Base-by-base conservation (phyloP, 2,329 filamentous ascomycete species). In the Elsinoe ampelina region DNA sequence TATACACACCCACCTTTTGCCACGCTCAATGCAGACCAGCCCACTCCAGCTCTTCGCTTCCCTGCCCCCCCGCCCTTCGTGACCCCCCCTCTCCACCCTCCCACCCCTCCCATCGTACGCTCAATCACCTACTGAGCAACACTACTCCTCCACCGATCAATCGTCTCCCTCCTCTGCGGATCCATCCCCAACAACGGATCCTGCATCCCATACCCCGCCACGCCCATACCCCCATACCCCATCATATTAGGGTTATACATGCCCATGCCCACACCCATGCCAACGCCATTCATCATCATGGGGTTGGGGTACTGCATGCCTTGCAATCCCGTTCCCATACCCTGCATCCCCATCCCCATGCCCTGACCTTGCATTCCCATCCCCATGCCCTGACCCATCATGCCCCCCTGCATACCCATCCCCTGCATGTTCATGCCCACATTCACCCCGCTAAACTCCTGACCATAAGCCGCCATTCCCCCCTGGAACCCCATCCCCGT, bases 101-200 rank as follows among this genome's bases (percentile, higher is more conserved):
- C 45, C 45, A 32, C 12, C 22, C 45, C 20, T 35, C 19, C 7
- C 11, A 12, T 22, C 22, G 22, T 22, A 22, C 22, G 13, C 35
- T 32, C 11, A 19, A 36, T 43, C 58, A 61, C 22, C 22, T 22
- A 22, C 54, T 61, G 63, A 59, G 62, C 63, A 56, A 75, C 66
- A 48, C 70, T 67, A 63, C 78, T 73, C 64, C 80, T 75, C 81
- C 81, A 84, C 34, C 75, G 77, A 70, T 83, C 79, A 68, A 84
- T 82, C 58, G 78, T 71, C 58, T 77, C 79, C 55, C 78, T 71
- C 64, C 81, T 78, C 55, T 71, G 71, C 3, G 73, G 69, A 64
- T 80, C 73, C 65, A 78, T 70, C n/a, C 66, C 41, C 3, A 45
- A 13, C 41, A 45, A 63, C 26, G 66, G 67, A 58, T 68, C 65